These are phyloP conservation scores for Venustampulla echinocandica DNA, from an alignment of 495 filamentous ascomycete species.

Conservation along the genomic window DNA sequence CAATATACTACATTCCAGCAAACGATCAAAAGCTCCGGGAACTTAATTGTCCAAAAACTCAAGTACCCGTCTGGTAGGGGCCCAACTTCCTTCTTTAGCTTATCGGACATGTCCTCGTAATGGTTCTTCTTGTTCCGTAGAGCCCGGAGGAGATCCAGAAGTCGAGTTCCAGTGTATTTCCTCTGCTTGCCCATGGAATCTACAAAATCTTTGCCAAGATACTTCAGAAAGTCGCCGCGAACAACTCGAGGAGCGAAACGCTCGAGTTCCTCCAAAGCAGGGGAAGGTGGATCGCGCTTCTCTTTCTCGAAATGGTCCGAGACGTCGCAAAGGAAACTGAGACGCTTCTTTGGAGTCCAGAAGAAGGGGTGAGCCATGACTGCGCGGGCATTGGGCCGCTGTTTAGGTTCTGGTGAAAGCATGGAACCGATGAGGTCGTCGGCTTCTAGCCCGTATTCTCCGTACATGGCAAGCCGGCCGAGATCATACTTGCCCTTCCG, in stretches of 20 bases:
- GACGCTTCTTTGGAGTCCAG: slow-evolving; percentile 78
- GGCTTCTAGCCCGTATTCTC: slow-evolving; percentile 78
- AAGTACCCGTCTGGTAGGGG: slow-evolving; percentile 77
- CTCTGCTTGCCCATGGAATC: slow-evolving; percentile 87
- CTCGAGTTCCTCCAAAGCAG: slow-evolving; percentile 57
- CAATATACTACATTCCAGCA: slow-evolving; percentile 69
- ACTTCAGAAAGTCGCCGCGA: slow-evolving; percentile 68
- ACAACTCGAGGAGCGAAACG: slow-evolving; percentile 41
- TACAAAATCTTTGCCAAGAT: slow-evolving; percentile 69
- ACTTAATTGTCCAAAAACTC: slow-evolving; percentile 71
- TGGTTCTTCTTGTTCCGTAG: slow-evolving; percentile 94
- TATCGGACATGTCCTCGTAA: slow-evolving; percentile 80
- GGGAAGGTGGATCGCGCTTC: slow-evolving; percentile 66
- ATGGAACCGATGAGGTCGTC: slow-evolving; percentile 77
- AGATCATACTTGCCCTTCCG: slow-evolving; percentile 76
- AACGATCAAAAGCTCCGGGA: slow-evolving; percentile 73
- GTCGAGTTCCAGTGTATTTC: slow-evolving; percentile 76
- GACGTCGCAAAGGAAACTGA: slow-evolving; percentile 85
- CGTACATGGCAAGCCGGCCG: slow-evolving; percentile 57
- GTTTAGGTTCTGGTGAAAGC: slow-evolving; percentile 63
- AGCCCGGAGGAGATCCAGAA: slow-evolving; percentile 82
- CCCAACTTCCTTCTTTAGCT: slow-evolving; percentile 72
- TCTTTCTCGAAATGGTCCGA: slow-evolving; percentile 95
- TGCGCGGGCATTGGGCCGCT: slow-evolving; percentile 59
- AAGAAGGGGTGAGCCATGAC: slow-evolving; percentile 94